Evolutionary conservation across 1,284 basidiomycete species (phyloP), one percentile per base, ranked within the genome.

Genomic region (Ustilago esculenta): DNA sequence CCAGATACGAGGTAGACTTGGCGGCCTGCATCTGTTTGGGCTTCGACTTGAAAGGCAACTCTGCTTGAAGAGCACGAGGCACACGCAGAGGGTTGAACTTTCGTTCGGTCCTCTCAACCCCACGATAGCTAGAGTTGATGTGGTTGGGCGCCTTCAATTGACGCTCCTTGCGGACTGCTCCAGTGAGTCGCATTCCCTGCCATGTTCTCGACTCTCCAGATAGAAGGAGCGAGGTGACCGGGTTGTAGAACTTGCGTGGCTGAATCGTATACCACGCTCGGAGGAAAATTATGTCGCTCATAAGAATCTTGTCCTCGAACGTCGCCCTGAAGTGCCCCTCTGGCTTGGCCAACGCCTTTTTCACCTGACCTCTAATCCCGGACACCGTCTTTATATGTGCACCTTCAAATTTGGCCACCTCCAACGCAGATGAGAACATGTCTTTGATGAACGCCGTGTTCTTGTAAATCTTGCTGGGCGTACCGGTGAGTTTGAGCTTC

Each of bases 391-490:
- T 87, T 58, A 99, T 88, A 81, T 92, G 92, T 12, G 95, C 96
- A 10, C 96, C 96, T 83, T 99, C 96, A 76, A 98, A 98, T 83
- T 97, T 98, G 61, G 94, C 93, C 11, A 98, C 94, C 83, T 98
- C 95, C 27, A 98, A 86, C 11, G 92, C 89, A 44, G 88, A 89
- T 60, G 85, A 90, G 85, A 98, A 98, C 95, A 99, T 99, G 80
- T 97, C 93, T 85, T 91, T 94, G 75, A 99, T 86, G 82, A 98
- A 99, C 0, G 94, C 96, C 14, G 96, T 99, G 83, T 99, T 99
- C 85, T 98, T 98, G 87, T 91, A 98, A 57, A 98, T 91, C 86
- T 98, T 98, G 84, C 90, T 92, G 23, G 96, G 95, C 24, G 89
- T 87, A 40, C 96, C 95, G 0, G 94, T 98, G 54, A 98, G 84